Conservation (phyloP, 2,329 filamentous ascomycete genomes). For the Colletotrichum chrysophilum region DNA sequence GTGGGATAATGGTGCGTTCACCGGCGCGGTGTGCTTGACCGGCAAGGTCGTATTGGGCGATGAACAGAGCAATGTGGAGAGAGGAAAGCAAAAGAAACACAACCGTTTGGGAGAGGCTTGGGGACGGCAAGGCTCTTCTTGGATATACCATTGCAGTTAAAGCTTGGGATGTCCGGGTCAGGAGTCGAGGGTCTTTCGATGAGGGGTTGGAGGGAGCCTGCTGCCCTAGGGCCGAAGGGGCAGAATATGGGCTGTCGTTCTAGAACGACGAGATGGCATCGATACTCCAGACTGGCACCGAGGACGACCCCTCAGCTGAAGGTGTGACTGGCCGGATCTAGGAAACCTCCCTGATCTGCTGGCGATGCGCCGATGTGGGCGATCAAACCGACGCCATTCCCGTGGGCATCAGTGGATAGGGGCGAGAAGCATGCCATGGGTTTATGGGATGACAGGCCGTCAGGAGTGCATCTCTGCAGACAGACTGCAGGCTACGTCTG, state of each 20-base stretch:
- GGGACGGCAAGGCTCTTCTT: not conserved
- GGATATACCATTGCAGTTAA: constrained; percentile 5
- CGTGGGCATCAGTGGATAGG: not conserved
- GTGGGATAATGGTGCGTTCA: not conserved
- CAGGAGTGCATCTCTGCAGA: not conserved
- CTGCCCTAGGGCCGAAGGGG: not conserved
- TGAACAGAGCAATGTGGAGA: not conserved
- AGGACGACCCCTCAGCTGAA: not conserved
- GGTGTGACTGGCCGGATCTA: not conserved
- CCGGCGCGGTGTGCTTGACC: not conserved
- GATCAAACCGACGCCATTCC: constrained; percentile 10
- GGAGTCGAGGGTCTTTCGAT: not conserved
- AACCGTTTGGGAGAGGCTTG: not conserved
- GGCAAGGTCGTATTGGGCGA: not conserved
- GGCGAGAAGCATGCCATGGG: not conserved
- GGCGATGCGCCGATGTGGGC: constrained; percentile 4
- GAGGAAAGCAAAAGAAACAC: not conserved
- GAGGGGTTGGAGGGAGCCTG: not conserved
- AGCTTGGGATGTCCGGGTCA: not conserved
- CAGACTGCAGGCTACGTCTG: not conserved
- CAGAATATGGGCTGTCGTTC: not conserved
- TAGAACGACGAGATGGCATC: not conserved
- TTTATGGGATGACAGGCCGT: constrained; percentile 2
- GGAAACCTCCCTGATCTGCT: not conserved
- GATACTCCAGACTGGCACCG: not conserved